Evolutionary conservation across 257 asterid genomes (phyloP), one percentile per base, ranked within the genome.

Genomic region (Solanum megistacrolobum): DNA sequence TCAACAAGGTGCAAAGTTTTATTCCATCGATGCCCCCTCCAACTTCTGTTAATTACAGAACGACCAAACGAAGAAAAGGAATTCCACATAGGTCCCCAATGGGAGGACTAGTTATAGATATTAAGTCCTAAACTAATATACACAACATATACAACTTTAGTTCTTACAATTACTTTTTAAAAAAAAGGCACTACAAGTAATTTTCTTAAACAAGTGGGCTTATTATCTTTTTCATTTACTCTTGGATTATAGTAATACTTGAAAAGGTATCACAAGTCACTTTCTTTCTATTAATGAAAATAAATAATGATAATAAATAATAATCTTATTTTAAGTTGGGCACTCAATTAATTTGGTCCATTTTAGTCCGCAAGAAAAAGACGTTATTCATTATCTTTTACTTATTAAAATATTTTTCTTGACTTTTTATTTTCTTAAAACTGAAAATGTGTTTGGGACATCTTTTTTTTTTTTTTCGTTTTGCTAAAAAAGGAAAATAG

Each of bases 61-160:
- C 84, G 29, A 79, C 90, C 76, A 90, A 88, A 66, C 23, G 90
- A 82, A 90, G 92, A 39, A 90, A 90, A 88, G 92, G 92, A 36
- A 88, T 86, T 81, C 92, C 92, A 13, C 92, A 90, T 65, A 88
- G 92, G 71, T 48, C 92, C 87, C 90, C 92, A 65, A 88, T 87
- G 87, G 92, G 92, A 83, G 92, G 90, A 31, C 87, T 90, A 55
- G n/a, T 86, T 7, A 82, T 86, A 78, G 88, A 58, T 90, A 62
- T 88, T 90, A 82, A 74, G 87, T 58, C 68, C 55, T 14, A 68
- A 25, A 66, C 18, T 4, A 11, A 86, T 20, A 86, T 21, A 68
- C 82, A 73, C 48, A 34, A 73, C 10, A 84, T 48, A 52, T 84
- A 84, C 75, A 62, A 23, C 23, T 46, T n/a, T 82, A 74, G 83